Evolutionary conservation across 2,329 filamentous ascomycete genomes (phyloP).

Genomic region (Teratosphaeria zuluensis): DNA sequence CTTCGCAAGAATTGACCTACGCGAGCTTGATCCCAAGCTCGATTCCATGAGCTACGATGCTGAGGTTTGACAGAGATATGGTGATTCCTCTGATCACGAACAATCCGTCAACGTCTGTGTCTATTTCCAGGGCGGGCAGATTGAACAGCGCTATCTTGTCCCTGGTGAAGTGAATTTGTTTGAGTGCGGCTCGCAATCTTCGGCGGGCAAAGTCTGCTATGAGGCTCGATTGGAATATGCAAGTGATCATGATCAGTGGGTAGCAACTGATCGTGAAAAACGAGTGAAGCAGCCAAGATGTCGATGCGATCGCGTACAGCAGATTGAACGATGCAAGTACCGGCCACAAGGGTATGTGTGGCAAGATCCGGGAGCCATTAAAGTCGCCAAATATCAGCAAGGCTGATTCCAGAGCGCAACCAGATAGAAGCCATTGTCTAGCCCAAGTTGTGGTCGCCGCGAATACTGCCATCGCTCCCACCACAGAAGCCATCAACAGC

Average conservation of each 20-base stretch:
- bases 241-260: conserved; percentile 32
- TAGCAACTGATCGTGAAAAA: conserved; percentile 35
- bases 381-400: conserved; percentile 16
- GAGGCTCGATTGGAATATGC: conserved; percentile 38
- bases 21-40: conserved; percentile 33
- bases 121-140: conserved; percentile 44
- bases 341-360: conserved; percentile 38
- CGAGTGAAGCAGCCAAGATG: conserved; percentile 44
- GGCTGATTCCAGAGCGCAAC: conserved; percentile 17
- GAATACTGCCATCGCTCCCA: conserved; percentile 3
- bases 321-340: conserved; percentile 39
- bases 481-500: background rate
- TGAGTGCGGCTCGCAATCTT: conserved; percentile 27
- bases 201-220: conserved; percentile 29
- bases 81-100: conserved; percentile 45
- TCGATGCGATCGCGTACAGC: conserved; percentile 38
- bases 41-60: conserved; percentile 42
- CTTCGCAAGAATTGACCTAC: background rate
- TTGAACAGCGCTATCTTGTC: conserved; percentile 43
- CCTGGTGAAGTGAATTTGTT: conserved; percentile 41
- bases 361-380: conserved; percentile 31
- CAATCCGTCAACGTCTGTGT: conserved; percentile 43
- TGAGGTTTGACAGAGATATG: conserved; percentile 41
- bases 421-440: conserved; percentile 18
- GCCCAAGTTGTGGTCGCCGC: conserved; percentile 13